Evolutionary conservation across 108 stramenopile genomes (phyloP).

Genomic region (Pseudonitzschia pungens): DNA sequence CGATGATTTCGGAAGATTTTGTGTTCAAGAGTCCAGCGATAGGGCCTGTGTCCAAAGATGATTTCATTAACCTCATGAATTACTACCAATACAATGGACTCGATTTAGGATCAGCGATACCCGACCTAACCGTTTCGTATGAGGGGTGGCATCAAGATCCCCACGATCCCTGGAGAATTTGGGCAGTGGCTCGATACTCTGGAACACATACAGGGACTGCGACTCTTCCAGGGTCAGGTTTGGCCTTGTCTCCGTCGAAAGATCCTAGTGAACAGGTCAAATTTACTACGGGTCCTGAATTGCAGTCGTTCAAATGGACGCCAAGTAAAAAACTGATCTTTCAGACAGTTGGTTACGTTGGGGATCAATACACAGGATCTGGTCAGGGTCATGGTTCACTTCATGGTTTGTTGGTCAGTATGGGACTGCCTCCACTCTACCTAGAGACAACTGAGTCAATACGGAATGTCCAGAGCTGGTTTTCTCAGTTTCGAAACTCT

Average conservation of each 20-base stretch:
- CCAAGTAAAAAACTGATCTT: conserved; percentile 25
- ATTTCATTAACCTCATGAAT: conserved; percentile 34
- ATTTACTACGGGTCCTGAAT: conserved; percentile 29
- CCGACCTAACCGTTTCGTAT: conserved; percentile 30
- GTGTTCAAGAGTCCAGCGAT: conserved; percentile 30
- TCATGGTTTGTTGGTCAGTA: conserved; percentile 27
- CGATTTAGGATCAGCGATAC: conserved; percentile 31
- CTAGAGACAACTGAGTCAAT: conserved; percentile 27
- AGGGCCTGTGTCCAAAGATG: conserved; percentile 26
- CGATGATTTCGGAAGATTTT: conserved; percentile 27
- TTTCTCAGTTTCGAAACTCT: conserved; percentile 25
- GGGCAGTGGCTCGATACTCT: conserved; percentile 31
- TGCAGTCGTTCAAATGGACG: conserved; percentile 36
- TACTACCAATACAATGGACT: conserved; percentile 28
- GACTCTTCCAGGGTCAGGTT: conserved; percentile 19
- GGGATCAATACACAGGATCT: conserved; percentile 31
- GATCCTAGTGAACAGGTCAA: conserved; percentile 1
- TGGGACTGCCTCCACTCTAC: conserved; percentile 33
- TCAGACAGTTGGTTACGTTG: conserved; percentile 31
- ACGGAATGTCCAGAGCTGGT: conserved; percentile 23
- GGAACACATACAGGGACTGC: conserved; percentile 36
- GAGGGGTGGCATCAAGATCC: conserved; percentile 41
- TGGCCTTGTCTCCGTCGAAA: conserved; percentile 25
- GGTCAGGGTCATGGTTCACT: conserved; percentile 29
- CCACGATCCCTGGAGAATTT: conserved; percentile 29